Base-by-base conservation (phyloP, 2,329 filamentous ascomycete species). In the Pyrenophora teres region DNA sequence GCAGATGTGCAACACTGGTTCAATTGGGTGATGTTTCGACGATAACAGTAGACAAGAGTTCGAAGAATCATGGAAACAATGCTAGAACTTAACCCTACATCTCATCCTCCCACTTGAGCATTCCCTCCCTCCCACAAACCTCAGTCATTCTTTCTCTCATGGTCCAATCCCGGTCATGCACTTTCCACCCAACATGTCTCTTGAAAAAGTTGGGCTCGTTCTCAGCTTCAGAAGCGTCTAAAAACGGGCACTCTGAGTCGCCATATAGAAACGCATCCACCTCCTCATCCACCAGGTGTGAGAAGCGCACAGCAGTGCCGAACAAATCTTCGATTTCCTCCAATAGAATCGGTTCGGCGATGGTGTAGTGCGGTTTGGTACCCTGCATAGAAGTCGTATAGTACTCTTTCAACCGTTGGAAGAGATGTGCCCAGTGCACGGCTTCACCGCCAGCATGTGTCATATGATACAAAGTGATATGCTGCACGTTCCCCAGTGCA, bases 121-220 rank as follows among this genome's bases (percentile, higher is more conserved):
- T 19, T 12, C 36, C 39, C 23, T 21, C 37, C 6, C 40, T 30
- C 10, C 31, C 36, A 10, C n/a, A 19, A 19, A 50, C 23, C 16
- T 50, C 46, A 10, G 18, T 4, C 46, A 53, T 45, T 13, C 43
- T 47, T 9, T 50, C 46, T 6, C 32, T 41, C 3, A 45, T 38
- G 15, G 27, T 35, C 10, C 40, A 23, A 25, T 60, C 50, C 6
- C 43, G 31, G 4, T 52, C 33, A 38, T 56, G 40, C 2, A 60
- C 21, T 15, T 46, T 43, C 57, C 57, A 60, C 5, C 57, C 57
- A 13, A 54, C 40, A 6, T 49, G 37, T 7, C 27, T 41, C 37
- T 35, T 46, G 6, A 49, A n/a, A 12, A 13, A 10, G 27, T 19
- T 13, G 16, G 21, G 12, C 30, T 50, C 19, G 16, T 31, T n/a